phyloP scores from a whole-genome alignment of 179 eudicot genomes.

The Silene noctiflora region DNA sequence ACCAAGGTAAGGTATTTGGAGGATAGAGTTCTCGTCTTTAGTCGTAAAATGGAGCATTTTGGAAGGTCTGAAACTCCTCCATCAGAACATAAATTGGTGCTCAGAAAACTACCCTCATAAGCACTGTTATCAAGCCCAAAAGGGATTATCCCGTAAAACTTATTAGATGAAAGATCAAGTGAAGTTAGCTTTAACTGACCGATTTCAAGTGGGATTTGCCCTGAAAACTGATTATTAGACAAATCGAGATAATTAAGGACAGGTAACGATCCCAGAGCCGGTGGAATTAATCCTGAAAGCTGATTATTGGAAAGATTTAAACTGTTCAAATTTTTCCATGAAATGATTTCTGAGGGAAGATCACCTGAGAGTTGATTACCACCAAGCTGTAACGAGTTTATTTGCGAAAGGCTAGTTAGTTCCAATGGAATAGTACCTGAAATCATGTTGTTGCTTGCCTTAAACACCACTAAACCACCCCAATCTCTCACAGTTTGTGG shows the following conservation, averaged over 20 bases:
- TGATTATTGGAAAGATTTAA: constrained; percentile 55
- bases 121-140: constrained; percentile 52
- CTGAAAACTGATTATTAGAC: constrained; percentile 57
- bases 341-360: constrained; percentile 46
- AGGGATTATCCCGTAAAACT: constrained; percentile 64
- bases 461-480: constrained; percentile 41
- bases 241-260: constrained; percentile 53
- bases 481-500: constrained; percentile 47
- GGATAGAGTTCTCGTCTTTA: constrained; percentile 28
- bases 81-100: constrained; percentile 53
- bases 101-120: constrained; percentile 50
- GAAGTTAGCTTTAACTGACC: constrained; percentile 40
- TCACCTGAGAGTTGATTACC: constrained; percentile 67
- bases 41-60: constrained; percentile 30
- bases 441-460: constrained; percentile 59
- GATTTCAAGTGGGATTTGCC: constrained; percentile 57
- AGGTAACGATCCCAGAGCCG: constrained; percentile 48
- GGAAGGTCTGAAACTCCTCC: constrained; percentile 36
- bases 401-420: constrained; percentile 45
- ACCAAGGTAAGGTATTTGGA: constrained; percentile 43
- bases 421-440: constrained; percentile 57
- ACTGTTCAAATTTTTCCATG: constrained; percentile 53
- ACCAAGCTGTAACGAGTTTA: constrained; percentile 45
- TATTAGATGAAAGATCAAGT: constrained; percentile 63
- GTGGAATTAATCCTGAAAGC: constrained; percentile 62